phyloP scores from a whole-genome alignment of 192 early-diverging fungal species.

The Funneliformis mosseae region DNA sequence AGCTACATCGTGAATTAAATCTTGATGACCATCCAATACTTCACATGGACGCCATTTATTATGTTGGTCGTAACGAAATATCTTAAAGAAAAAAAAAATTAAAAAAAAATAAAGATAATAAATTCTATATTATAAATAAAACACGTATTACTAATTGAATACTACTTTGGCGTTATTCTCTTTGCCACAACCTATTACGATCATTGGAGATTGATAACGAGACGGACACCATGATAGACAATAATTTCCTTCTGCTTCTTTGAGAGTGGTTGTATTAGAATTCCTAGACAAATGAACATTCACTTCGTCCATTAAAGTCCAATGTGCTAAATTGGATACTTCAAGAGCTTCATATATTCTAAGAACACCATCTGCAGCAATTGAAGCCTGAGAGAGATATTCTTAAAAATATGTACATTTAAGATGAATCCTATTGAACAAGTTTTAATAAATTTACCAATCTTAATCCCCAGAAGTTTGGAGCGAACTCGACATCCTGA shows the following conservation, averaged over 20 bases:
- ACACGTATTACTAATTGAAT: not conserved
- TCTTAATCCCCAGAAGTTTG: constrained; percentile 76
- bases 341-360: constrained; percentile 89
- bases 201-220: constrained; percentile 71
- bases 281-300: constrained; percentile 44
- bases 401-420: not conserved
- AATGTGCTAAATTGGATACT: constrained; percentile 71
- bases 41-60: constrained; percentile 67
- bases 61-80: constrained; percentile 57
- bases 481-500: constrained; percentile 90
- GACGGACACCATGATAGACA: constrained; percentile 90
- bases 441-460: constrained; percentile 53
- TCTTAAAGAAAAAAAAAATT: constrained; percentile 36
- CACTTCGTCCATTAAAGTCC: constrained; percentile 74
- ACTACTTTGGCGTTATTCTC: constrained; percentile 72
- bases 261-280: constrained; percentile 33
- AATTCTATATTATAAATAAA: not conserved
- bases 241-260: constrained; percentile 79
- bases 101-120: not conserved
- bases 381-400: constrained; percentile 60
- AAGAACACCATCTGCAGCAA: constrained; percentile 79
- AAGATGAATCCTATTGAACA: not conserved
- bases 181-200: constrained; percentile 85
- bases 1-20: constrained; percentile 67
- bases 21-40: constrained; percentile 59